Percentiles rank a stretch among this genome's conserved stretches.
phyloP scores from a whole-genome alignment of 192 early-diverging fungal genomes.

The Backusella macrospora region DNA sequence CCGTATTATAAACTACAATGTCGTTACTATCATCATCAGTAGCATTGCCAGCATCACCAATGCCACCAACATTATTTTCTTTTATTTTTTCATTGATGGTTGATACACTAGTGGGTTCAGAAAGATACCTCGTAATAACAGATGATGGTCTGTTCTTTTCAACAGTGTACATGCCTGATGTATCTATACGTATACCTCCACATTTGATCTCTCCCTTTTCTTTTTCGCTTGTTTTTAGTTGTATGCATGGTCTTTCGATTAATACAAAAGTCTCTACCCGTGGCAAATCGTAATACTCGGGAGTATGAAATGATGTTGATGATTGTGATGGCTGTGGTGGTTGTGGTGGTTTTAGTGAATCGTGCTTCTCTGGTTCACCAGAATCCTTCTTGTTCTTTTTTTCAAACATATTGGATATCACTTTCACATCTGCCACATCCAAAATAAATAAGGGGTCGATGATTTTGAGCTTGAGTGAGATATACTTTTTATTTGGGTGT shows the following conservation, averaged over 20 bases:
- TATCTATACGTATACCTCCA: background rate
- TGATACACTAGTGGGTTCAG: background rate
- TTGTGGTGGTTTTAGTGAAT: background rate
- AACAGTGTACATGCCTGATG: conserved; percentile 1
- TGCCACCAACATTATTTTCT: no score
- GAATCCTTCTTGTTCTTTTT: background rate
- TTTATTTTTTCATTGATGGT: no score
- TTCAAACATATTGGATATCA: background rate
- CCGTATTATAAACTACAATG: background rate
- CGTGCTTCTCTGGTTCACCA: background rate
- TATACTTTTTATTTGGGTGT: background rate
- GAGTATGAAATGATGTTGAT: background rate
- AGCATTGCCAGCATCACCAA: no score
- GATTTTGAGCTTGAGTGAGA: background rate
- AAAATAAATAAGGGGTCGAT: background rate
- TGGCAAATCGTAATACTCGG: background rate
- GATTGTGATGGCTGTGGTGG: background rate
- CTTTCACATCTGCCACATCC: background rate
- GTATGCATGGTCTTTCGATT: background rate
- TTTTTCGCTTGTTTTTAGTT: background rate
- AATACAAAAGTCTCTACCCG: background rate
- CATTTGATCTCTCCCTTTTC: conserved; percentile 1
- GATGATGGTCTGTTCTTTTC: conserved; percentile 10
- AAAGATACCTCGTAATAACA: conserved; percentile 3
- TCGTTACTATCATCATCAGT: background rate